Conservation (phyloP, 768 basidiomycete species). For the Termitomyces sp. region DNA sequence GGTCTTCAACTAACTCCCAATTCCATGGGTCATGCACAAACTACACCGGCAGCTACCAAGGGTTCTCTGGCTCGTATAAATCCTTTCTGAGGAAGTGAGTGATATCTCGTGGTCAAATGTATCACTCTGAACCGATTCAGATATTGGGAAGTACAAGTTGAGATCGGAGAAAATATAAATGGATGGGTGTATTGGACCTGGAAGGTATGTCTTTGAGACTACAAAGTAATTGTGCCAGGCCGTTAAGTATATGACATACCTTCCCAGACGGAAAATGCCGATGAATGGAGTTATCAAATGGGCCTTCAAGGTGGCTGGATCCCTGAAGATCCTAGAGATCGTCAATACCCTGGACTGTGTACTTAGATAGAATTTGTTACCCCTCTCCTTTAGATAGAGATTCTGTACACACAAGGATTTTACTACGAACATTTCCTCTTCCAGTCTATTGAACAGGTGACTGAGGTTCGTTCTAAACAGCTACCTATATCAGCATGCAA, state of each 20-base stretch:
- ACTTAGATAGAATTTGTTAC: conserved; percentile 14
- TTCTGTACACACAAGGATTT: background rate
- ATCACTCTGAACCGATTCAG: conserved; percentile 19
- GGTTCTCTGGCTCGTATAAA: conserved; percentile 60
- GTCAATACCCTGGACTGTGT: conserved; percentile 62
- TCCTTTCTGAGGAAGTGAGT: conserved; percentile 55
- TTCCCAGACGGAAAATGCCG: conserved; percentile 53
- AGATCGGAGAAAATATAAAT: conserved; percentile 62
- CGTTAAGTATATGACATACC: background rate
- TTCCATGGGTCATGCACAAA: conserved; percentile 57
- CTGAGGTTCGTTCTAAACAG: too few relatives aligned
- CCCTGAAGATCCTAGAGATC: conserved; percentile 60
- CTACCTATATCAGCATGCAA: too few relatives aligned
- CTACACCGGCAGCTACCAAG: conserved; percentile 52
- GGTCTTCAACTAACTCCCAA: conserved; percentile 32
- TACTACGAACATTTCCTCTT: background rate
- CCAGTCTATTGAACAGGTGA: background rate
- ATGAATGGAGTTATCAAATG: conserved; percentile 74
- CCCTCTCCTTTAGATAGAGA: background rate
- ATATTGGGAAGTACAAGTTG: conserved; percentile 79
- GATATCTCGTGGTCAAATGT: background rate
- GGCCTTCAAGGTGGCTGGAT: conserved; percentile 77
- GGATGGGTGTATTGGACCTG: conserved; percentile 80
- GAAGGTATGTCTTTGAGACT: conserved; percentile 44
- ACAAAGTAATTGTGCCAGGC: background rate